Percentiles rank a stretch among this genome's conserved stretches.
phyloP scores from a whole-genome alignment of 2,329 filamentous ascomycete genomes.

The Coleophoma crateriformis region DNA sequence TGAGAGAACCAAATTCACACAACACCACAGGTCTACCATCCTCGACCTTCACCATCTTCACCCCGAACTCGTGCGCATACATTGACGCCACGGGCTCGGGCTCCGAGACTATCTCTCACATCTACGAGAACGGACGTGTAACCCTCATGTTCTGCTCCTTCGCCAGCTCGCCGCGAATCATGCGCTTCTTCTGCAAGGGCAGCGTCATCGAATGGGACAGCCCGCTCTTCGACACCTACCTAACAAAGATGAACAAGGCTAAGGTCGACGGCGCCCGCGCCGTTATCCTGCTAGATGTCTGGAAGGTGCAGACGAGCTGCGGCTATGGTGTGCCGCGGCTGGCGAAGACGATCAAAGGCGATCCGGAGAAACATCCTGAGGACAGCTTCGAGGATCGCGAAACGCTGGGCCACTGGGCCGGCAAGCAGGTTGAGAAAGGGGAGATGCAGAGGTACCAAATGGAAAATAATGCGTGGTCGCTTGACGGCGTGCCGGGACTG shows the following conservation, averaged over 20 bases:
- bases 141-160: constrained; percentile 72
- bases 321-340: constrained; percentile 54
- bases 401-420: constrained; percentile 47
- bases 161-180: constrained; percentile 50
- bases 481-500: constrained; percentile 56
- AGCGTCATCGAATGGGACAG: constrained; percentile 55
- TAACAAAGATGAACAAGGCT: constrained; percentile 37
- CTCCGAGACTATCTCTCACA: constrained; percentile 69
- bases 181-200: constrained; percentile 58
- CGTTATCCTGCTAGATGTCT: constrained; percentile 56
- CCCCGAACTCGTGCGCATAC: constrained; percentile 55
- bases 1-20: neutral
- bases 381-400: constrained; percentile 47
- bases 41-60: constrained; percentile 56
- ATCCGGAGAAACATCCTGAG: constrained; percentile 25
- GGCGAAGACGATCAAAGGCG: neutral
- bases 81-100: constrained; percentile 72
- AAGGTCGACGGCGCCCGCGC: constrained; percentile 47
- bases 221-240: constrained; percentile 37
- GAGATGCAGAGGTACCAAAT: constrained; percentile 49
- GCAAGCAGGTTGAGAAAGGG: constrained; percentile 42
- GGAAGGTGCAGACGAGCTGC: constrained; percentile 61
- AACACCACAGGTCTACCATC: constrained; percentile 40
- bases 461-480: constrained; percentile 46
- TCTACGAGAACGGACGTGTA: constrained; percentile 71